Conservation (phyloP, 345 rosid genomes). For the Combretum micranthum region DNA sequence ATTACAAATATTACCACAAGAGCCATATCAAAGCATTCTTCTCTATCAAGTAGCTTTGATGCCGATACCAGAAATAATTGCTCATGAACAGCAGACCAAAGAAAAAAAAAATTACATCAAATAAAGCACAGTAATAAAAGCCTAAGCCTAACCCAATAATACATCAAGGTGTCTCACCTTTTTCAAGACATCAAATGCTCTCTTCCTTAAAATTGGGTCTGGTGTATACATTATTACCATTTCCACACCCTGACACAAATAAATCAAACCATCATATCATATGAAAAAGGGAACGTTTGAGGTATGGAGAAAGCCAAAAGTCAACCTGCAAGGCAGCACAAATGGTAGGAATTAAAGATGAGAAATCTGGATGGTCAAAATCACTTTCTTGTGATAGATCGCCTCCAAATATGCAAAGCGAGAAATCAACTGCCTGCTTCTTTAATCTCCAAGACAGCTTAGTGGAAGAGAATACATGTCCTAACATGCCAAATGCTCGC, state of each 20-base stretch:
- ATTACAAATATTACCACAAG: too few species aligned
- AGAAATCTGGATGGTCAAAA: slow-evolving; percentile 38
- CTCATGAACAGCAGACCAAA: not conserved
- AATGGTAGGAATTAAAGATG: slow-evolving; percentile 45
- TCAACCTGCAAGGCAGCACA: slow-evolving; percentile 66
- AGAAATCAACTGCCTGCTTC: slow-evolving; percentile 54
- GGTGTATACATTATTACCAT: slow-evolving; percentile 48
- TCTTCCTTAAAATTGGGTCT: slow-evolving; percentile 46
- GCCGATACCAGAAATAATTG: too few species aligned
- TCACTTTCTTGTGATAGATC: slow-evolving; percentile 20
- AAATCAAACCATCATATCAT: slow-evolving; percentile 5
- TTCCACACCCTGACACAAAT: slow-evolving; percentile 44
- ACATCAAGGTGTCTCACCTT: slow-evolving; percentile 35
- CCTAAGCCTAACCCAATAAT: not conserved
- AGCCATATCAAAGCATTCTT: too few species aligned
- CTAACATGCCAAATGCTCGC: slow-evolving; percentile 77
- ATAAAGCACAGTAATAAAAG: slow-evolving; percentile 1
- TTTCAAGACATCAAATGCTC: slow-evolving; percentile 67
- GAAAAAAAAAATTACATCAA: not conserved
- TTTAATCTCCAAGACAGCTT: slow-evolving; percentile 61
- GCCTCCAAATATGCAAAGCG: slow-evolving; percentile 53
- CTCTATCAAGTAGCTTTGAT: too few species aligned
- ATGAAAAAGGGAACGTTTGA: slow-evolving; percentile 5
- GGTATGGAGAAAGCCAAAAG: slow-evolving; percentile 10
- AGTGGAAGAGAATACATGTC: slow-evolving; percentile 46